Evolutionary conservation across 371 early-diverging fungal genomes (phyloP).

Genomic region (Mycotypha africana): DNA sequence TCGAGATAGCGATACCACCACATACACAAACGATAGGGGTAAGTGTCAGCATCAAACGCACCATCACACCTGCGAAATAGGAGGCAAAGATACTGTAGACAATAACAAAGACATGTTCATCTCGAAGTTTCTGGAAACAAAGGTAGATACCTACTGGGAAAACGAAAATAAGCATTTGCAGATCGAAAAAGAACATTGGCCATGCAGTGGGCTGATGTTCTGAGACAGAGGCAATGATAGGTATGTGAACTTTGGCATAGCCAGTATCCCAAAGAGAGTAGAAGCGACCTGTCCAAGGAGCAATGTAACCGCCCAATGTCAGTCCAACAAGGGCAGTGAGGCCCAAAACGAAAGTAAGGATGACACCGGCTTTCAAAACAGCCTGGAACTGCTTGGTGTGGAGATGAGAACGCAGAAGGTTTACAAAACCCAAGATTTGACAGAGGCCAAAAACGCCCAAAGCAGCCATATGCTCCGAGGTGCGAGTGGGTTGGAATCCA

Average conservation of each 20-base stretch:
- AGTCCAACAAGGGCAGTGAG: constrained; percentile 51
- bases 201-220: constrained; percentile 99
- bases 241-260: constrained; percentile 97
- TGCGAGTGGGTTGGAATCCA: constrained; percentile 95
- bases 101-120: constrained; percentile 97
- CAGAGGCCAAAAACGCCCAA: constrained; percentile 88
- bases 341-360: constrained; percentile 51
- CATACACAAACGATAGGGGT: constrained; percentile 97
- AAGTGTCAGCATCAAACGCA: constrained; percentile 95
- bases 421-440: constrained; percentile 90
- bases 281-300: constrained; percentile 98
- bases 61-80: constrained; percentile 99
- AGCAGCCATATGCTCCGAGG: constrained; percentile 98
- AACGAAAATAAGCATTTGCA: constrained; percentile 88
- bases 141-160: constrained; percentile 97
- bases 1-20: constrained; percentile 87
- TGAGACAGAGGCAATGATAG: constrained; percentile 98
- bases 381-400: constrained; percentile 80
- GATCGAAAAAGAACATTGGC: constrained; percentile 98
- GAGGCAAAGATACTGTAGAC: constrained; percentile 92
- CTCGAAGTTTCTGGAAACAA: constrained; percentile 86
- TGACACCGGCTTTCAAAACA: constrained; percentile 65
- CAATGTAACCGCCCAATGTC: constrained; percentile 83
- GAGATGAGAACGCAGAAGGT: constrained; percentile 74
- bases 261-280: constrained; percentile 99